A percentile compares a stretch with the other conserved stretches of the same genome.
Evolutionary conservation across 257 asterid genomes (phyloP).

Genomic region (Paraleonurus japonicus): DNA sequence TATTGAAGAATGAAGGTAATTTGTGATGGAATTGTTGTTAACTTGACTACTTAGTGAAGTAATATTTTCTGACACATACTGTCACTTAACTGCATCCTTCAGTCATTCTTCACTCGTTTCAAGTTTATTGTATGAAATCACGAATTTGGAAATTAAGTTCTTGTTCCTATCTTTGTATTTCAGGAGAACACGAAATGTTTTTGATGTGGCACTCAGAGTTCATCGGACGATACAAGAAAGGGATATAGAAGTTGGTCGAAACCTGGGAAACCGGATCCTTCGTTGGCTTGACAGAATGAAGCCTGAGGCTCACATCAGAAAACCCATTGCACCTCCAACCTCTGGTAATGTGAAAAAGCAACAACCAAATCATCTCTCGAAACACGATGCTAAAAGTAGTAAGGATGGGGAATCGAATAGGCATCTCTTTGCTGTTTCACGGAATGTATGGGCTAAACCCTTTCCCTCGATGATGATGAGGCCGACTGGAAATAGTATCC

Average conservation of each 20-base stretch:
- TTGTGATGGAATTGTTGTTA: background rate
- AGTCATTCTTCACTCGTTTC: background rate
- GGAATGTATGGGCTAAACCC: constrained; percentile 44
- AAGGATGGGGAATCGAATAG: constrained; percentile 52
- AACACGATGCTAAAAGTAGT: constrained; percentile 26
- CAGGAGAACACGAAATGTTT: constrained; percentile 78
- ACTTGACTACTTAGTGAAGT: background rate
- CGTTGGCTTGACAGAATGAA: constrained; percentile 78
- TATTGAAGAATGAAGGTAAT: background rate
- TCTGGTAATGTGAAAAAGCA: constrained; percentile 34
- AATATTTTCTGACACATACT: background rate
- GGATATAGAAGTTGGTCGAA: constrained; percentile 88
- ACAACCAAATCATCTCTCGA: constrained; percentile 30
- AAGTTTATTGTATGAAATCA: background rate
- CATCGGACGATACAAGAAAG: constrained; percentile 75
- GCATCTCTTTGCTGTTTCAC: constrained; percentile 54
- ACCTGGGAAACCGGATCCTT: constrained; percentile 79
- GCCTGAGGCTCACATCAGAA: constrained; percentile 84
- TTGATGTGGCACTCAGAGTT: constrained; percentile 69
- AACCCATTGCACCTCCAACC: constrained; percentile 30
- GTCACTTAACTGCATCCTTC: background rate
- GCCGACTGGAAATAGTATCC: constrained; percentile 49
- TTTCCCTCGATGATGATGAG: constrained; percentile 49
- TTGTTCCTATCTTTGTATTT: background rate
- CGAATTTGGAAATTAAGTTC: too few relatives aligned